phyloP scores from a whole-genome alignment of 164 flowering plant species.

The Berberis thunbergii region DNA sequence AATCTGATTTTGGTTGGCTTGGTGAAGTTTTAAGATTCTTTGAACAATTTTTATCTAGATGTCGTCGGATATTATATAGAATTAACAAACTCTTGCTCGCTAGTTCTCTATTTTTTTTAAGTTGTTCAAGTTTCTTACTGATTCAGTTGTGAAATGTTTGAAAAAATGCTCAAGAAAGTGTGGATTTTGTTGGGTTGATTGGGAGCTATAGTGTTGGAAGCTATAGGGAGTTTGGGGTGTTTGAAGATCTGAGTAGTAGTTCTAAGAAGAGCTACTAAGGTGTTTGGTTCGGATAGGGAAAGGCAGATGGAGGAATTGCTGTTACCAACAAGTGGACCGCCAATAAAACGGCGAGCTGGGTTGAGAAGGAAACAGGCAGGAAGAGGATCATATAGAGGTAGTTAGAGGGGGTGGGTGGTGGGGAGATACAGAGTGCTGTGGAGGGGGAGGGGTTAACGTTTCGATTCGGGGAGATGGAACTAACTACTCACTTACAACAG shows the following conservation, averaged over 20 bases:
- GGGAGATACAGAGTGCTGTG: slow-evolving; percentile 6
- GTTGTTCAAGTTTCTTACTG: not conserved
- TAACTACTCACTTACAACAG: slow-evolving; percentile 31
- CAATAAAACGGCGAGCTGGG: slow-evolving; percentile 74
- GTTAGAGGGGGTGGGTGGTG: slow-evolving; percentile 32
- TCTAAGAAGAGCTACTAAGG: slow-evolving; percentile 1
- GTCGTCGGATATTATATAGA: too few relatives aligned
- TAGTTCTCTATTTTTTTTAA: not conserved
- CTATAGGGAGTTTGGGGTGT: slow-evolving; percentile 1
- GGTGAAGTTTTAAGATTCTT: too few relatives aligned
- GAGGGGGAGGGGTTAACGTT: slow-evolving; percentile 4
- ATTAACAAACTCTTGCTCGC: not conserved
- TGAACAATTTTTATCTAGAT: too few relatives aligned
- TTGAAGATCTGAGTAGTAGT: not conserved
- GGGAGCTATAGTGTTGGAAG: not conserved
- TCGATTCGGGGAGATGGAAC: slow-evolving; percentile 25
- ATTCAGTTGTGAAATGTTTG: slow-evolving; percentile 6
- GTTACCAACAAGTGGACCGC: slow-evolving; percentile 61
- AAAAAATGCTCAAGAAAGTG: slow-evolving; percentile 6
- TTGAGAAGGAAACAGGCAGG: slow-evolving; percentile 88
- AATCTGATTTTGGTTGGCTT: too few relatives aligned
- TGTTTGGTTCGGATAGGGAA: slow-evolving; percentile 8
- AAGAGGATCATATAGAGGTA: slow-evolving; percentile 85
- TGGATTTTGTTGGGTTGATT: too few relatives aligned
- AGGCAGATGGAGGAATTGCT: slow-evolving; percentile 42